These are phyloP conservation scores for Bertia moriformis DNA, from an alignment of 2,329 filamentous ascomycete genomes.

Conservation along the genomic window DNA sequence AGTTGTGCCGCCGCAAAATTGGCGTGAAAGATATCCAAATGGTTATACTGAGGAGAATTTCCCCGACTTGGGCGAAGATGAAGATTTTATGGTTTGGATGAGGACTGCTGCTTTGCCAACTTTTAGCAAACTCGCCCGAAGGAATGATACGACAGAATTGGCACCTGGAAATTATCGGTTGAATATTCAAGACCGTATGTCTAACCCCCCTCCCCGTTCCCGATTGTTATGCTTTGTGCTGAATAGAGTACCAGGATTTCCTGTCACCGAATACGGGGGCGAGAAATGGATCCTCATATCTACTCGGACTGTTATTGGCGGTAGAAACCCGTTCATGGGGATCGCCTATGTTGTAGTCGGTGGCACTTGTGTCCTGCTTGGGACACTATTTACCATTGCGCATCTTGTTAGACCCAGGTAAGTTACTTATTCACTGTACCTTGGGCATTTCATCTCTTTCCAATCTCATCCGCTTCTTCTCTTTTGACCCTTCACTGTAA, in stretches of 20 bases:
- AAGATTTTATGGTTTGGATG: constrained; percentile 98
- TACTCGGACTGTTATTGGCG: constrained; percentile 82
- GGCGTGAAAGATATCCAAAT: constrained; percentile 55
- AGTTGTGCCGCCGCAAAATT: constrained; percentile 76
- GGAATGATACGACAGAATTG: constrained; percentile 64
- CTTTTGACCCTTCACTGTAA: neutral
- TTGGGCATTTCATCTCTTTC: constrained; percentile 1
- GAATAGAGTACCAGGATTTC: constrained; percentile 50
- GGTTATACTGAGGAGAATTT: constrained; percentile 52
- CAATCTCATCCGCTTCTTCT: neutral
- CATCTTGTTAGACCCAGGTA: constrained; percentile 84
- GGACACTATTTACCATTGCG: constrained; percentile 73
- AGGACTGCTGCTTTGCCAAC: constrained; percentile 82
- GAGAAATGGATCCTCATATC: constrained; percentile 83
- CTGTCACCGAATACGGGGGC: constrained; percentile 63
- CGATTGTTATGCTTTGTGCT: neutral
- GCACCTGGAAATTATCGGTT: constrained; percentile 59
- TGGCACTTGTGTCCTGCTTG: constrained; percentile 79
- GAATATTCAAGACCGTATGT: constrained; percentile 65
- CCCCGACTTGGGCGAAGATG: constrained; percentile 60
- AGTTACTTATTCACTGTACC: no score
- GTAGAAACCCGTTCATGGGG: constrained; percentile 86
- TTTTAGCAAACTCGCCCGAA: constrained; percentile 83
- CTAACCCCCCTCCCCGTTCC: neutral
- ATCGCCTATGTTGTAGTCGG: constrained; percentile 93